Percentiles rank a stretch among this genome's conserved stretches.
Evolutionary conservation across 768 basidiomycete genomes (phyloP).

Genomic region (Collybia mongolica): DNA sequence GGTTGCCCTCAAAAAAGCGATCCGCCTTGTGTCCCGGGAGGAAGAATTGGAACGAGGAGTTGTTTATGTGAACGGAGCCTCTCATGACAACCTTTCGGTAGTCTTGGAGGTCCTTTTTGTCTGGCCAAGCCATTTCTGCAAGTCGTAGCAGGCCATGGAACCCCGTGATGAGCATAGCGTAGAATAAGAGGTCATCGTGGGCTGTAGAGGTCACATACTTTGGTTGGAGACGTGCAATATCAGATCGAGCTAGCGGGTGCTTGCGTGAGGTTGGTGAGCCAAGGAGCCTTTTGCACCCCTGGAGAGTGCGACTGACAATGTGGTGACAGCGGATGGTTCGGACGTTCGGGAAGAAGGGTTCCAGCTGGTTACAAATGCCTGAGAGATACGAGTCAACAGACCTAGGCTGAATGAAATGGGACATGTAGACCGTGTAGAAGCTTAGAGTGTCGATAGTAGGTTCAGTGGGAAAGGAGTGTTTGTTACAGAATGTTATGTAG

Average conservation of each 20-base stretch:
- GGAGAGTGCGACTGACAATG: constrained; percentile 15
- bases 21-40: constrained; percentile 21
- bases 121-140: constrained; percentile 24
- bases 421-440: constrained; percentile 32
- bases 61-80: not conserved
- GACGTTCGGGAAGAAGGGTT: constrained; percentile 18
- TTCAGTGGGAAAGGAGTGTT: constrained; percentile 28
- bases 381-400: constrained; percentile 35
- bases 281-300: not conserved
- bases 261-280: constrained; percentile 16
- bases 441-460: constrained; percentile 34
- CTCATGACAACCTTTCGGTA: constrained; percentile 2
- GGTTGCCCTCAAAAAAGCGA: constrained; percentile 17
- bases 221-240: not conserved
- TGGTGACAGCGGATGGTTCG: constrained; percentile 3
- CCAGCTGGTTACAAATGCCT: constrained; percentile 31
- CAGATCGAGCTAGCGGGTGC: constrained; percentile 10
- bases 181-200: constrained; percentile 25
- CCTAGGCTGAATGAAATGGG: constrained; percentile 28
- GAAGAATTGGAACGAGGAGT: constrained; percentile 1
- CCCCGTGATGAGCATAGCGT: constrained; percentile 19
- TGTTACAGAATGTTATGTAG: constrained; percentile 30
- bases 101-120: constrained; percentile 10
- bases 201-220: not conserved
- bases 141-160: constrained; percentile 24